Evolutionary conservation across 1,284 basidiomycete genomes (phyloP).

Genomic region (Ustilago nuda): DNA sequence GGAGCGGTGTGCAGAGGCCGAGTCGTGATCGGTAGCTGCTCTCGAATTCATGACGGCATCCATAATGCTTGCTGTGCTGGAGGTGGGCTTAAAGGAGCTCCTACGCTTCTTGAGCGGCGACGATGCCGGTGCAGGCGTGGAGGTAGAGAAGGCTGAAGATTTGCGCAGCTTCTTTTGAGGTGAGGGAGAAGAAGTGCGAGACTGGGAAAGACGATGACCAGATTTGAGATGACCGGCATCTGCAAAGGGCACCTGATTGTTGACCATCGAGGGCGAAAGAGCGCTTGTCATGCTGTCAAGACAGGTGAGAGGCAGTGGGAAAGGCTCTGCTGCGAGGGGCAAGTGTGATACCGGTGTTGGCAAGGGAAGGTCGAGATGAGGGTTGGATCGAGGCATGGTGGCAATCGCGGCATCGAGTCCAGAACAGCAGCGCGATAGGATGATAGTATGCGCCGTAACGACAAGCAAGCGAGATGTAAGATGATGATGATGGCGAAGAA

Average conservation of each 20-base stretch:
- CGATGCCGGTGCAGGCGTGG: slow-evolving; percentile 6
- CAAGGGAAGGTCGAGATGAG: slow-evolving; percentile 25
- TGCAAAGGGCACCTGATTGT: slow-evolving; percentile 44
- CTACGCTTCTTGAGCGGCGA: slow-evolving; percentile 17
- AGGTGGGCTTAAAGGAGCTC: slow-evolving; percentile 36
- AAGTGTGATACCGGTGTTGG: slow-evolving; percentile 12
- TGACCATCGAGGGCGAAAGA: slow-evolving; percentile 49
- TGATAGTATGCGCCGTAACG: background rate
- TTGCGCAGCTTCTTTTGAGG: slow-evolving; percentile 47
- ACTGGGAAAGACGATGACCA: slow-evolving; percentile 4
- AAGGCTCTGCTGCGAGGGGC: slow-evolving; percentile 10
- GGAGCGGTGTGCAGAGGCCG: slow-evolving; percentile 7
- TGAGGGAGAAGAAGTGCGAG: slow-evolving; percentile 35
- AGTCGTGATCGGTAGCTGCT: slow-evolving; percentile 45
- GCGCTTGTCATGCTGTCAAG: slow-evolving; percentile 35
- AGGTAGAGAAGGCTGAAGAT: slow-evolving; percentile 19
- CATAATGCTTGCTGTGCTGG: slow-evolving; percentile 50
- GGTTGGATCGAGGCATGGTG: slow-evolving; percentile 22
- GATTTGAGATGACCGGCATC: slow-evolving; percentile 49
- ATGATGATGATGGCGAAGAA: slow-evolving; percentile 13
- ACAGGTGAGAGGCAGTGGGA: slow-evolving; percentile 8
- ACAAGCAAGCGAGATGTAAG: background rate
- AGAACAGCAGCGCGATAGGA: background rate
- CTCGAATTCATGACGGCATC: slow-evolving; percentile 50
- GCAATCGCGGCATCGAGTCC: slow-evolving; percentile 5